Conservation (phyloP, 352 stramenopile species). For the Peronosclerospora sorghi region DNA sequence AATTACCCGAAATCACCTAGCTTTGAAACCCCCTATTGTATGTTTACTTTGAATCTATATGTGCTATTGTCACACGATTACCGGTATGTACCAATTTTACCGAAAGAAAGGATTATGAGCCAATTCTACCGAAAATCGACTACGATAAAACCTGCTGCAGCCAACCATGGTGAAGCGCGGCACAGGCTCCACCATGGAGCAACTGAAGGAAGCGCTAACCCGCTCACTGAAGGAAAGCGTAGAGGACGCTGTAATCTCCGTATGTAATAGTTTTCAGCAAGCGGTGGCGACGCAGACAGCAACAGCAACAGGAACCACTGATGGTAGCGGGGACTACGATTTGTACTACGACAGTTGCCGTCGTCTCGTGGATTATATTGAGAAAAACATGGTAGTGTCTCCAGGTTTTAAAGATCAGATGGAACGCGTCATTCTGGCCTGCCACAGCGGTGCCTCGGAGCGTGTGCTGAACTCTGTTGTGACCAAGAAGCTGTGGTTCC, state of each 20-base stretch:
- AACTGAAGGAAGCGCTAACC: conserved; percentile 27
- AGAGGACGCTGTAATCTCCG: conserved; percentile 34
- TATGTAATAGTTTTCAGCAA: conserved; percentile 34
- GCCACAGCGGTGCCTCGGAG: conserved; percentile 41
- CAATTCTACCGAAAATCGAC: too few species aligned
- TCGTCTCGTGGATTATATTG: conserved; percentile 50
- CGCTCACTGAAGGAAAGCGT: conserved; percentile 35
- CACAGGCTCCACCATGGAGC: conserved; percentile 9
- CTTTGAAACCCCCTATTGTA: too few species aligned
- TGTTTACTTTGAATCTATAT: too few species aligned
- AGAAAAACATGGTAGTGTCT: conserved; percentile 49
- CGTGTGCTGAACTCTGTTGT: conserved; percentile 42
- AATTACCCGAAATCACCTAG: too few species aligned
- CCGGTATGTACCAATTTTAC: too few species aligned
- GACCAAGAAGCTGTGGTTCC: conserved; percentile 58
- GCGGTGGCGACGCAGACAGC: conserved; percentile 7
- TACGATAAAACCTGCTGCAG: too few species aligned
- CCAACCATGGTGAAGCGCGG: conserved; percentile 2
- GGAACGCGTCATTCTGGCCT: conserved; percentile 60
- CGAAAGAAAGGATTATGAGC: too few species aligned
- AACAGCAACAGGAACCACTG: not conserved
- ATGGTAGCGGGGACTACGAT: conserved; percentile 33
- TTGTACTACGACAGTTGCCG: conserved; percentile 46
- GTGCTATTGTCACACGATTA: too few species aligned
- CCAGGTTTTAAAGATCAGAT: conserved; percentile 30